Conservation (phyloP, 306 rosid species). For the Vigna nakashimae region DNA sequence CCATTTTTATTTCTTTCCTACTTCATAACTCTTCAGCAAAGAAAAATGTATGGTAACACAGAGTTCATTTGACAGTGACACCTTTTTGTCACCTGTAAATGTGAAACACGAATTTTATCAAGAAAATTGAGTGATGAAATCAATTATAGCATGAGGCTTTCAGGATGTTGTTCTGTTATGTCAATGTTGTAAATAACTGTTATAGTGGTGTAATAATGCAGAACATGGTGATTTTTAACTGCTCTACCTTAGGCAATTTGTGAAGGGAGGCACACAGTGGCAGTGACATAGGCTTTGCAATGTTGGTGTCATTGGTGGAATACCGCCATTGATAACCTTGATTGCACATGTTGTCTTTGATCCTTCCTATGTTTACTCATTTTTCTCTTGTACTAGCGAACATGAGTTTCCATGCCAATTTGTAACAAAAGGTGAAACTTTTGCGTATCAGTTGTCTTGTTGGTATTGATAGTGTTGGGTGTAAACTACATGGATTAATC, state of each 20-base stretch:
- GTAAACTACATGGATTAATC: neutral
- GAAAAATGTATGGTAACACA: neutral
- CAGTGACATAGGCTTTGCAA: no score
- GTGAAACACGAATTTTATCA: neutral
- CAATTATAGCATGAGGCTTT: neutral
- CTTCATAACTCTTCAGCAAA: neutral
- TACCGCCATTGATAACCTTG: no score
- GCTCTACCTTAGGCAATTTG: no score
- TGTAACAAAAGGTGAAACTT: neutral
- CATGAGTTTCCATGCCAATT: neutral
- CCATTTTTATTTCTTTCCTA: neutral
- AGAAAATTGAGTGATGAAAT: constrained; percentile 10
- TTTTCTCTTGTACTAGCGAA: neutral
- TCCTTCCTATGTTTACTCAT: neutral
- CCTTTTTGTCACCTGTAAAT: neutral
- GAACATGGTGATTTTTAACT: no score
- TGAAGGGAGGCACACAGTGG: no score
- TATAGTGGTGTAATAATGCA: no score
- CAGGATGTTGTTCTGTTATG: neutral
- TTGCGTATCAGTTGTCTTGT: neutral
- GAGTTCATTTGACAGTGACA: neutral
- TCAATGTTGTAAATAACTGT: neutral
- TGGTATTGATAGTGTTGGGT: neutral
- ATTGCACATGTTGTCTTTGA: neutral
- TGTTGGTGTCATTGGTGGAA: no score